These are phyloP conservation scores for Boletus rex-veris DNA, from an alignment of 768 basidiomycete genomes.

Conservation along the genomic window DNA sequence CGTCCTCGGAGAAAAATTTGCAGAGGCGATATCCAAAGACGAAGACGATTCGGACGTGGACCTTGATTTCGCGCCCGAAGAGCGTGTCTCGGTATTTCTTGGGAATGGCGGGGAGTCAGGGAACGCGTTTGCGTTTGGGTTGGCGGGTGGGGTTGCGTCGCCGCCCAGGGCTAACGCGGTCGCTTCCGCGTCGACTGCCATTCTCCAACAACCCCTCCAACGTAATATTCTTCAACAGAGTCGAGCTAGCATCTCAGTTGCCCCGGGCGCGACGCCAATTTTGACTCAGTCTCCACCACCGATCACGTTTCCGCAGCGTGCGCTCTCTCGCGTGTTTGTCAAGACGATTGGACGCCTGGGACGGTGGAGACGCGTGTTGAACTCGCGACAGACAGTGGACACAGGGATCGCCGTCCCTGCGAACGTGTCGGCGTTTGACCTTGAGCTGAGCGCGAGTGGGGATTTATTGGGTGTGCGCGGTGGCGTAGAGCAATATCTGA, in stretches of 20 bases:
- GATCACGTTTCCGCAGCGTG: slow-evolving; percentile 51
- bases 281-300: slow-evolving; percentile 35
- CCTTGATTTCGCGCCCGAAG: slow-evolving; percentile 67
- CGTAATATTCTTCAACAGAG: slow-evolving; percentile 48
- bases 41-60: slow-evolving; percentile 72
- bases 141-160: slow-evolving; percentile 21
- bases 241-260: slow-evolving; percentile 32
- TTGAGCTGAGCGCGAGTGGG: slow-evolving; percentile 57
- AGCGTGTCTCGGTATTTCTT: slow-evolving; percentile 38
- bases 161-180: slow-evolving; percentile 45
- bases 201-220: slow-evolving; percentile 61
- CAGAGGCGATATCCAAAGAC: slow-evolving; percentile 46
- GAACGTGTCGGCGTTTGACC: slow-evolving; percentile 69
- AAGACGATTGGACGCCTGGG: slow-evolving; percentile 82
- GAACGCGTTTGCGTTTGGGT: slow-evolving; percentile 41
- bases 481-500: slow-evolving; percentile 65
- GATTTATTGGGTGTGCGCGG: slow-evolving; percentile 61
- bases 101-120: slow-evolving; percentile 37
- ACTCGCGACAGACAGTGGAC: slow-evolving; percentile 39
- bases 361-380: slow-evolving; percentile 76
- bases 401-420: slow-evolving; percentile 35
- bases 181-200: slow-evolving; percentile 54
- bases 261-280: slow-evolving; percentile 16
- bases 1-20: slow-evolving; percentile 61
- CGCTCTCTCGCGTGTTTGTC: slow-evolving; percentile 71